Conservation (phyloP, 2,329 filamentous ascomycete genomes). For the Coniochaeta sp. region DNA sequence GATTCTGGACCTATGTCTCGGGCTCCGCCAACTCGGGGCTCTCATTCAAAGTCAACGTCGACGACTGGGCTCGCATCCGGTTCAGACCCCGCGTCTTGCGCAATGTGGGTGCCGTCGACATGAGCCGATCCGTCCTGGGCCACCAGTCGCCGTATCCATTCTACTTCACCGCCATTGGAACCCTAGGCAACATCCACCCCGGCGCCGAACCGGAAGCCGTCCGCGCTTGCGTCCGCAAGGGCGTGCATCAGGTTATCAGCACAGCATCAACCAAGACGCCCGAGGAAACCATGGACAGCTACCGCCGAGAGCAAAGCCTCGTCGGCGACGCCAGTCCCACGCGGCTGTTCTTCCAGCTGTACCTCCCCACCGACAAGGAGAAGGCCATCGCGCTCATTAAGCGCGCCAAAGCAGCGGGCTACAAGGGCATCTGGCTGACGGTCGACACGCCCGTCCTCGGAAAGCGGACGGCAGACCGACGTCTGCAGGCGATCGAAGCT, state of each 20-base stretch:
- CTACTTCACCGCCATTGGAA: constrained; percentile 3
- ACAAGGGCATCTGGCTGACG: constrained; percentile 10
- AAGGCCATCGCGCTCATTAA: constrained; percentile 2
- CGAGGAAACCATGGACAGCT: constrained; percentile 5
- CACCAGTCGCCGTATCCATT: constrained; percentile 5
- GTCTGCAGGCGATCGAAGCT: constrained; percentile 11
- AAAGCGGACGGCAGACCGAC: constrained; percentile 14
- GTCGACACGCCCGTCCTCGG: constrained; percentile 28
- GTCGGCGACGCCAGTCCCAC: constrained; percentile 7
- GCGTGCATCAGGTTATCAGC: constrained; percentile 10
- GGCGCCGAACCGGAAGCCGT: constrained; percentile 3
- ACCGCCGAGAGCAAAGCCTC: not conserved
- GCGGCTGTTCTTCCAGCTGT: constrained; percentile 7
- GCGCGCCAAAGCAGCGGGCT: constrained; percentile 5
- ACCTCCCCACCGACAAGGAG: constrained; percentile 3
- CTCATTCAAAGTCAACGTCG: constrained; percentile 20
- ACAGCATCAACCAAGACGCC: constrained; percentile 3
- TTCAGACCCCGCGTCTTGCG: constrained; percentile 24
- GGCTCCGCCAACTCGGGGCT: constrained; percentile 21
- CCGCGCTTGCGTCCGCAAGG: not conserved
- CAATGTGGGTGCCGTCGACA: constrained; percentile 16
- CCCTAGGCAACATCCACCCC: constrained; percentile 2
- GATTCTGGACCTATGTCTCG: constrained; percentile 31
- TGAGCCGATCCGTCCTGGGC: constrained; percentile 18
- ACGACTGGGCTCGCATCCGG: constrained; percentile 17